phyloP scores from a whole-genome alignment of 306 rosid species.

The Argentina anserina region DNA sequence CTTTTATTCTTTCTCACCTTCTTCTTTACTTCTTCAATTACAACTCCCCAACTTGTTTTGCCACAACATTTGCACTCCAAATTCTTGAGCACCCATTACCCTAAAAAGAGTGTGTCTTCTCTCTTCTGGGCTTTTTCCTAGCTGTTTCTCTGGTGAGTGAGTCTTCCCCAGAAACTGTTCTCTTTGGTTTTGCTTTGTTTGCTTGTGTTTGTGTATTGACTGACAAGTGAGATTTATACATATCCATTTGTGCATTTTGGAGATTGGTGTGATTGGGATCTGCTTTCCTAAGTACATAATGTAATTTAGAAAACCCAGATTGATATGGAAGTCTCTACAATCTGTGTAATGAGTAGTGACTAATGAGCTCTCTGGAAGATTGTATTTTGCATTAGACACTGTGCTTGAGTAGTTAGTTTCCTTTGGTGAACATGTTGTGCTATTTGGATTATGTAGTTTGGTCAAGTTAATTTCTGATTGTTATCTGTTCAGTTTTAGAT shows the following conservation, averaged over 20 bases:
- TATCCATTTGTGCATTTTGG: conserved; percentile 19
- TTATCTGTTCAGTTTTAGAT: not conserved
- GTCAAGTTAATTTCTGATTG: not conserved
- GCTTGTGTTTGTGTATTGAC: conserved; percentile 7
- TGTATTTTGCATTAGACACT: conserved; percentile 4
- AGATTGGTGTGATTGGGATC: conserved; percentile 7
- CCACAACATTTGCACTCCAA: conserved; percentile 27
- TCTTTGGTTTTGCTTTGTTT: conserved; percentile 15
- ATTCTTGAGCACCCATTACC: conserved; percentile 29
- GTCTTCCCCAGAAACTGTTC: conserved; percentile 30
- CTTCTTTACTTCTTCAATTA: conserved; percentile 50
- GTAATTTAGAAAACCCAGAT: not conserved
- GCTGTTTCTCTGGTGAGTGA: conserved; percentile 46
- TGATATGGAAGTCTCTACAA: conserved; percentile 5
- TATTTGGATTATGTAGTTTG: not conserved
- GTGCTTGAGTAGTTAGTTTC: not conserved
- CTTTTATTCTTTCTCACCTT: conserved; percentile 45
- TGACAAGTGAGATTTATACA: conserved; percentile 5
- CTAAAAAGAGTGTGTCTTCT: conserved; percentile 11
- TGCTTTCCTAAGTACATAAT: conserved; percentile 11
- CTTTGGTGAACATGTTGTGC: not conserved
- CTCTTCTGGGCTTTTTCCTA: conserved; percentile 26
- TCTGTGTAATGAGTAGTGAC: not conserved
- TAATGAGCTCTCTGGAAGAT: not conserved
- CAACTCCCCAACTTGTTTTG: conserved; percentile 10